Conservation (phyloP, 371 early-diverging fungal genomes). For the Coemansia sp. region DNA sequence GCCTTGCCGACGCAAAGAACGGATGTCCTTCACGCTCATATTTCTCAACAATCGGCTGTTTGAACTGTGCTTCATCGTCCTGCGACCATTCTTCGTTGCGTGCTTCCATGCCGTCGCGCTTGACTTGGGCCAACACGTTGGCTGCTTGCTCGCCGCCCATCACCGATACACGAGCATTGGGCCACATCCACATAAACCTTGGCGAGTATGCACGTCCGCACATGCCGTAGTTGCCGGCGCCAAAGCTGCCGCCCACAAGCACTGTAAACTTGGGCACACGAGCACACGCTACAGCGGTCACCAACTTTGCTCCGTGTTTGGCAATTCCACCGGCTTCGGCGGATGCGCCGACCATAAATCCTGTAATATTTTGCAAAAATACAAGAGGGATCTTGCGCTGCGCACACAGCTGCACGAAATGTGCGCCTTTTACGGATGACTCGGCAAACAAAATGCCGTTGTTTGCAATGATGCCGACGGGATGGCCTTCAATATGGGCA, state of each 20-base stretch:
- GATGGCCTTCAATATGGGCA: conserved; percentile 89
- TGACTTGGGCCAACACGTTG: conserved; percentile 88
- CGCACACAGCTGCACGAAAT: conserved; percentile 94
- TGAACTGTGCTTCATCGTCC: conserved; percentile 79
- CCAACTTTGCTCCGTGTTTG: conserved; percentile 97
- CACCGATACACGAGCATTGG: conserved; percentile 92
- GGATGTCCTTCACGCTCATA: conserved; percentile 97
- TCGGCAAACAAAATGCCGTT: conserved; percentile 97
- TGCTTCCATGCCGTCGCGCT: conserved; percentile 80
- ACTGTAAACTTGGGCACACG: conserved; percentile 96
- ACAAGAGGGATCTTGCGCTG: conserved; percentile 92
- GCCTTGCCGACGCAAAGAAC: conserved; percentile 82
- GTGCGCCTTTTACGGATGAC: conserved; percentile 94
- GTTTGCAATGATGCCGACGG: conserved; percentile 97
- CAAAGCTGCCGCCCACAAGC: conserved; percentile 89
- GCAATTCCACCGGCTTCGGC: conserved; percentile 98
- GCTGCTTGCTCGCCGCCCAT: conserved; percentile 99
- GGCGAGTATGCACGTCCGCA: conserved; percentile 96
- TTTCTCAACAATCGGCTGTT: conserved; percentile 78
- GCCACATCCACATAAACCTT: conserved; percentile 97
- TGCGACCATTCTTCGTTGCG: conserved; percentile 69
- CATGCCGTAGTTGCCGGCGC: conserved; percentile 98
- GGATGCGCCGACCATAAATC: conserved; percentile 96
- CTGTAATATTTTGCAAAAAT: conserved; percentile 96
- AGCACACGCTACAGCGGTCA: conserved; percentile 94